Evolutionary conservation across 2,329 filamentous ascomycete genomes (phyloP).

Genomic region (Phialophora expanda): DNA sequence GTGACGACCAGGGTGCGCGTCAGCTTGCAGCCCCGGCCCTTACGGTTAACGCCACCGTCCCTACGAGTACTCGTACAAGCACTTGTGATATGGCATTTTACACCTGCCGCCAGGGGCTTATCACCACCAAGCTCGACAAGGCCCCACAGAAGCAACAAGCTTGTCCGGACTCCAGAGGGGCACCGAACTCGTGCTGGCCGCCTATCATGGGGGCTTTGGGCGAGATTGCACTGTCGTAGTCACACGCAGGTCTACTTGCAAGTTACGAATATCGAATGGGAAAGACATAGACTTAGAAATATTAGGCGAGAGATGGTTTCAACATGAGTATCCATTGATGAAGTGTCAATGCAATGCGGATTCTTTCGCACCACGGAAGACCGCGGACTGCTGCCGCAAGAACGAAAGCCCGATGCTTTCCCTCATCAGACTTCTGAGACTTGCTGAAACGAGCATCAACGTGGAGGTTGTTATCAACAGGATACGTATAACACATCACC

Average conservation of each 20-base stretch:
- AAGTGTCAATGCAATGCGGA: neutral
- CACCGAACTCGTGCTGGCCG: neutral
- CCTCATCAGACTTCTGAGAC: neutral
- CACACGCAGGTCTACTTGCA: neutral
- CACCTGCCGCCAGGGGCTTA: neutral
- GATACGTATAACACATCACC: neutral
- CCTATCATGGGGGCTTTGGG: neutral
- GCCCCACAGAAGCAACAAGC: neutral
- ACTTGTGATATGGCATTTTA: neutral
- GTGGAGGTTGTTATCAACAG: neutral
- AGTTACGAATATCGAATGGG: neutral
- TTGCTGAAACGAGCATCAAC: neutral
- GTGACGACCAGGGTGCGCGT: neutral
- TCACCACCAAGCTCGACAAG: conserved; percentile 1
- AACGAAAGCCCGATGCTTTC: neutral
- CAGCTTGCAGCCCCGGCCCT: neutral
- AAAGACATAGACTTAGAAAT: neutral
- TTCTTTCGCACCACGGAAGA: neutral
- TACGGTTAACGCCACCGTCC: neutral
- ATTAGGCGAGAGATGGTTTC: neutral
- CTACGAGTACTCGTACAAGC: neutral
- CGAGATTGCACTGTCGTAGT: neutral
- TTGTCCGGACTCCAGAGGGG: neutral
- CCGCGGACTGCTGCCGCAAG: neutral
- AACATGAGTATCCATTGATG: neutral